Evolutionary conservation across 164 flowering plant genomes (phyloP), one percentile per base, ranked within the genome.

Genomic region (Tinospora cordifolia): DNA sequence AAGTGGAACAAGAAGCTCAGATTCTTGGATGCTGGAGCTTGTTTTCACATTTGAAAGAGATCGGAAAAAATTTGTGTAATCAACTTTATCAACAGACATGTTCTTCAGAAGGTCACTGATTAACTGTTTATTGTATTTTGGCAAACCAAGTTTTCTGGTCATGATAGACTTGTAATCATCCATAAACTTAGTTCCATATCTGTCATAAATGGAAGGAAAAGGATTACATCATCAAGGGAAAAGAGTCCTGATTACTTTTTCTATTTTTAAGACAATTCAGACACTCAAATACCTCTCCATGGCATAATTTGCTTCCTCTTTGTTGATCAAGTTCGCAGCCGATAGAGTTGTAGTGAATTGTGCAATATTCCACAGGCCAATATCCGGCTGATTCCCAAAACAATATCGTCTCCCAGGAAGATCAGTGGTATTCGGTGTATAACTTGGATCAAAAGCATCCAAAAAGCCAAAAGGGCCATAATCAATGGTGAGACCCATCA

Each of bases 331-430:
- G 54, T 88, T 39, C 8, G 98, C 99, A 76, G 97, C 77, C 60
- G 84, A 75, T 41, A 95, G 80, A 72, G 92, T 83, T 51, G 93
- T 64, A 25, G 90, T 68, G 70, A 95, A 95, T 65, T 95, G 99
- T 13, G 95, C 90, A 77, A 95, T 82, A 79, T 95, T 95, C 99
- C 98, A 92, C 60, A 92, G 81, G 36, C 96, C 93, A 75, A 91
- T 86, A 79, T 95, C 99, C 40, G 99, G 99, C 82, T 95, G 99
- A 79, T 95, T 92, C 24, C 93, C 95, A 83, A 92, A 95, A 75
- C 98, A 95, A 76, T 95, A 95, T 76, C 99, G 83, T 85, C 98
- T 86, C 15, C 99, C 99, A 0, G 99, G 98, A 81, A 95, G 97
- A 79, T 92, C 99, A 0, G 99, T 95, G 44, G 99, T 95, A 72